Evolutionary conservation across 768 basidiomycete species (phyloP), one percentile per base, ranked within the genome.

Genomic region (Myochromella boudieri): DNA sequence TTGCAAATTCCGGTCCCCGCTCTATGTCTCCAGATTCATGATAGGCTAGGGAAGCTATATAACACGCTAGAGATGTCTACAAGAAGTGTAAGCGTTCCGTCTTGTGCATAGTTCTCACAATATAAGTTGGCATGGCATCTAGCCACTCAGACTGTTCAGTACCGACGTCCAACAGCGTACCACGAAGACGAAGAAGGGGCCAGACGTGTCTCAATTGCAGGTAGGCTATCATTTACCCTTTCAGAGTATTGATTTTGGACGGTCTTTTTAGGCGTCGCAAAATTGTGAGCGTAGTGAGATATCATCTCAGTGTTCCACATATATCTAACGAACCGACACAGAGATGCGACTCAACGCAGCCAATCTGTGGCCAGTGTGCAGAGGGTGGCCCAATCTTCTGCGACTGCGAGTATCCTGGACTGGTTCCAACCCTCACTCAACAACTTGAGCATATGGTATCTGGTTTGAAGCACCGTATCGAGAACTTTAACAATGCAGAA

Each of bases 131-230:
- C n/a, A n/a, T n/a, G n/a, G n/a, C n/a, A n/a, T n/a, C n/a, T n/a
- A n/a, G n/a, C n/a, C n/a, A n/a, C n/a, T n/a, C n/a, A n/a, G n/a
- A n/a, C n/a, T n/a, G n/a, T n/a, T n/a, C n/a, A n/a, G n/a, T n/a
- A n/a, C n/a, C n/a, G n/a, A n/a, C n/a, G n/a, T n/a, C n/a, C n/a
- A n/a, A n/a, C n/a, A n/a, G n/a, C 11, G 37, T 24, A 1, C 33
- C 40, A 18, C 46, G 40, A 10, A 22, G 46, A n/a, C 25, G 46
- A 37, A 48, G 46, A 42, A 48, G 37, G 26, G 50, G 50, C 5
- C 32, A 47, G 17, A 52, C 50, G 26, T 52, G 50, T 29, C 46
- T 42, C 18, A 52, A 52, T 28, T 52, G 50, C 50, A 52, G 50
- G 50, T 49, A 25, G 17, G 42, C 18, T 14, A 1, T 41, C 25